phyloP scores from a whole-genome alignment of 1,139 yeast genomes.

The Pneumocystis jirovecii region DNA sequence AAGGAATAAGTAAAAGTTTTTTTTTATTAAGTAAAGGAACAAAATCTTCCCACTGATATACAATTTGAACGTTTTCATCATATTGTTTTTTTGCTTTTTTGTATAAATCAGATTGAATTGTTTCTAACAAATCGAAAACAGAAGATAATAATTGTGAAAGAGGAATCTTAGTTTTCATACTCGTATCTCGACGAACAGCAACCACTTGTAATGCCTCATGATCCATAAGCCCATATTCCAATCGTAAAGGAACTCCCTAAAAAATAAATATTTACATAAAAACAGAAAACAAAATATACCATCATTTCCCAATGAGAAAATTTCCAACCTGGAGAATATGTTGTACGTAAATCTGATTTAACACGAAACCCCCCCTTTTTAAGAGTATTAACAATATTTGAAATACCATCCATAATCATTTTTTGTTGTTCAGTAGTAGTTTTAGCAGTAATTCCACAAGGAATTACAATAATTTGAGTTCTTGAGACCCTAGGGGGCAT shows the following conservation, averaged over 20 bases:
- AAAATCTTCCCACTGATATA: slow-evolving; percentile 79
- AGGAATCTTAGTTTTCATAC: slow-evolving; percentile 53
- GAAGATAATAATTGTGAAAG: slow-evolving; percentile 50
- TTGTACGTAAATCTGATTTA: slow-evolving; percentile 75
- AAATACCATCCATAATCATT: slow-evolving; percentile 54
- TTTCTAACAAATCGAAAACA: slow-evolving; percentile 63
- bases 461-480: slow-evolving; percentile 78
- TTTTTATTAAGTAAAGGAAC: slow-evolving; percentile 84
- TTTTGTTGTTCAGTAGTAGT: slow-evolving; percentile 62
- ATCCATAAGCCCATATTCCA: slow-evolving; percentile 95
- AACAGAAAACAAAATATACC: neutral
- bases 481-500: slow-evolving; percentile 96
- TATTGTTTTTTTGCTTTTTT: slow-evolving; percentile 65
- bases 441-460: slow-evolving; percentile 87
- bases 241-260: slow-evolving; percentile 84
- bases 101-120: slow-evolving; percentile 62
- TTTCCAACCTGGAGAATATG: slow-evolving; percentile 97
- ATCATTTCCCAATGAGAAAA: slow-evolving; percentile 86
- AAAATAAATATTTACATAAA: neutral
- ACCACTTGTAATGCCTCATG: slow-evolving; percentile 62
- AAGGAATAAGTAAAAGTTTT: slow-evolving; percentile 83
- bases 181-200: slow-evolving; percentile 87
- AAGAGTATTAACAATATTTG: slow-evolving; percentile 47
- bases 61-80: slow-evolving; percentile 68
- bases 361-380: slow-evolving; percentile 47